Evolutionary conservation across 2,329 filamentous ascomycete species (phyloP).

Genomic region (Paradendryphiella salina): DNA sequence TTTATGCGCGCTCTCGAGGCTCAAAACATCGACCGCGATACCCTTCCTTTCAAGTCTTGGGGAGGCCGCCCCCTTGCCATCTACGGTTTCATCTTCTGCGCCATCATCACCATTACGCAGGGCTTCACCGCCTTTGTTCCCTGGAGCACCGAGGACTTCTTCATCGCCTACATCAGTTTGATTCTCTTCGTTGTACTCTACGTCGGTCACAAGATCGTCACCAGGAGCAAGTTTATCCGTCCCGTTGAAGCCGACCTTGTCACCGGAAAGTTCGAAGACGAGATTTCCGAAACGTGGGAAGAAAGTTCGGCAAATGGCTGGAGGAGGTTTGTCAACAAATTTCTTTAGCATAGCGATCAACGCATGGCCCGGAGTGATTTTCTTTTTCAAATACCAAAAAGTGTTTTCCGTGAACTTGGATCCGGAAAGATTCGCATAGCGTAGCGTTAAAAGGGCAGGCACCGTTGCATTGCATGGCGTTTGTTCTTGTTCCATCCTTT

Average conservation of each 20-base stretch:
- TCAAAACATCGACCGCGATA: conserved; percentile 46
- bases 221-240: conserved; percentile 47
- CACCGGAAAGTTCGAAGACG: conserved; percentile 45
- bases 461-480: conserved; percentile 28
- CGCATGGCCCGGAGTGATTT: not conserved
- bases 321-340: conserved; percentile 37
- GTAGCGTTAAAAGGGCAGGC: conserved; percentile 15
- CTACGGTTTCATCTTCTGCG: conserved; percentile 46
- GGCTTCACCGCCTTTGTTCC: conserved; percentile 50
- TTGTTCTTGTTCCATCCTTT: conserved; percentile 9
- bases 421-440: conserved; percentile 20
- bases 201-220: conserved; percentile 59
- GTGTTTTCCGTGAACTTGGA: conserved; percentile 17
- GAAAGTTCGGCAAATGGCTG: conserved; percentile 38
- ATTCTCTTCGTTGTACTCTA: conserved; percentile 56
- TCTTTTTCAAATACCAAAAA: conserved; percentile 7
- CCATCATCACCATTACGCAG: conserved; percentile 48
- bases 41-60: conserved; percentile 45
- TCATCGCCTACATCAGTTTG: conserved; percentile 47
- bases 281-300: conserved; percentile 39
- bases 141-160: conserved; percentile 44
- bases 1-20: conserved; percentile 46
- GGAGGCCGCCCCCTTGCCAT: conserved; percentile 42
- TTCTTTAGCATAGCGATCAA: conserved; percentile 19
- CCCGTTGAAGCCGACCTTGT: conserved; percentile 50